Conservation (phyloP, 768 basidiomycete species). For the Kwoniella sp. region DNA sequence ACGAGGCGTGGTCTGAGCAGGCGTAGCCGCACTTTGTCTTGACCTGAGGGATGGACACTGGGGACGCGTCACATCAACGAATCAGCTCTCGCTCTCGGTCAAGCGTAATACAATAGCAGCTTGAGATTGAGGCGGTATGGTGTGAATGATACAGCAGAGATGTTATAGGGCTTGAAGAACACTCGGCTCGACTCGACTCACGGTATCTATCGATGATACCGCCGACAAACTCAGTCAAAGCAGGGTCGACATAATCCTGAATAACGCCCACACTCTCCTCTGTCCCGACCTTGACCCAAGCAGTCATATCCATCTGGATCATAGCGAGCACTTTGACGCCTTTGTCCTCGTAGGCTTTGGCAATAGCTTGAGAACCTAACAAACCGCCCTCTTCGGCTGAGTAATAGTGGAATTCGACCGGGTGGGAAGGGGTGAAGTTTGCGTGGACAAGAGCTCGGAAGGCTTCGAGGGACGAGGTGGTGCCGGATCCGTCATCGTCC, state of each 20-base stretch:
- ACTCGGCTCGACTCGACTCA: slow-evolving; percentile 24
- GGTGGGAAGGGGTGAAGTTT: slow-evolving; percentile 51
- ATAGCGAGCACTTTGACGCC: slow-evolving; percentile 73
- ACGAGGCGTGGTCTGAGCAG: slow-evolving; percentile 74
- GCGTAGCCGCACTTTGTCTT: slow-evolving; percentile 90
- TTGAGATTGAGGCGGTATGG: too few species aligned
- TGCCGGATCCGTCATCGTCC: slow-evolving; percentile 58
- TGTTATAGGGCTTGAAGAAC: too few species aligned
- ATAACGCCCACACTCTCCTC: slow-evolving; percentile 72
- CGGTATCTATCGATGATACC: slow-evolving; percentile 72
- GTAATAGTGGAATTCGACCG: slow-evolving; percentile 58
- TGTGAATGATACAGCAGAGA: too few species aligned
- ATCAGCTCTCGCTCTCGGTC: not conserved
- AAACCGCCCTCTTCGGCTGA: slow-evolving; percentile 59
- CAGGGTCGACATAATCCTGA: slow-evolving; percentile 74
- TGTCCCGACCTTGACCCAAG: slow-evolving; percentile 81
- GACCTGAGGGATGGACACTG: slow-evolving; percentile 75
- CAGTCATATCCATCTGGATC: slow-evolving; percentile 69
- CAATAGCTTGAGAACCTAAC: slow-evolving; percentile 82
- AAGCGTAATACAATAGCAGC: too few species aligned
- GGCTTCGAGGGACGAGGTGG: slow-evolving; percentile 52
- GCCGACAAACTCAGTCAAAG: slow-evolving; percentile 76
- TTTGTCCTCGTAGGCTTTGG: slow-evolving; percentile 68
- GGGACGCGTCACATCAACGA: not conserved
- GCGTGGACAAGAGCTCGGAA: slow-evolving; percentile 50